Conservation (phyloP, 352 stramenopile species). For the Globisporangium acanthophoron region DNA sequence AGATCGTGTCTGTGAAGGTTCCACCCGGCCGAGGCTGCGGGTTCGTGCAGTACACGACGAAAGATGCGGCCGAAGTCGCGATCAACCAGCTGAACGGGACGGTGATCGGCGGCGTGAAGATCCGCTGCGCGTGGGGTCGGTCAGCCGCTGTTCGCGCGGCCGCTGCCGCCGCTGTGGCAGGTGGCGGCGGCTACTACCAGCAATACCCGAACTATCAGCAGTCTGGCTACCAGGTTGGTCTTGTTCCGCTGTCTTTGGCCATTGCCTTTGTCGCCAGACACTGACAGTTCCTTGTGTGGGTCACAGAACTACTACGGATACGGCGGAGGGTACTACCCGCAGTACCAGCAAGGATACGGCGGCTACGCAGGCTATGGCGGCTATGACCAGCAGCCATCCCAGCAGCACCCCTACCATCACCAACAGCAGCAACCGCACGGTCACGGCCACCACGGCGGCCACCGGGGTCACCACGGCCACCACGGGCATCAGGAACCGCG, state of each 20-base stretch:
- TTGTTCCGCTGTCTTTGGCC: background rate
- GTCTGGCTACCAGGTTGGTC: constrained; percentile 26
- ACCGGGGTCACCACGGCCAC: constrained; percentile 33
- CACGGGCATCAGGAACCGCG: constrained; percentile 39
- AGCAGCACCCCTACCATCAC: constrained; percentile 36
- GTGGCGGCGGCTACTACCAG: constrained; percentile 40
- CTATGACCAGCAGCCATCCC: constrained; percentile 37
- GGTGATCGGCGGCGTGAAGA: constrained; percentile 69
- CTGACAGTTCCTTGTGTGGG: background rate
- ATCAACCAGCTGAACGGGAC: constrained; percentile 89
- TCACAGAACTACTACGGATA: constrained; percentile 59
- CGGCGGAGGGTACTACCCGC: constrained; percentile 48
- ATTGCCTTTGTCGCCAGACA: background rate
- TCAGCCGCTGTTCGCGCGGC: constrained; percentile 53
- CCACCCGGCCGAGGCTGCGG: constrained; percentile 86
- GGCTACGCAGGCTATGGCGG: constrained; percentile 44
- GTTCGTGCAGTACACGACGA: constrained; percentile 87
- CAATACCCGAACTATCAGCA: constrained; percentile 37
- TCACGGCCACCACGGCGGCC: constrained; percentile 20
- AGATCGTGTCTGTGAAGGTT: constrained; percentile 81
- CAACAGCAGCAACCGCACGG: constrained; percentile 23
- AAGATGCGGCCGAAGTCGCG: constrained; percentile 76
- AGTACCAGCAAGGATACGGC: constrained; percentile 40
- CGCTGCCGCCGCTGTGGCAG: constrained; percentile 10
- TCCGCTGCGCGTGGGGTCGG: constrained; percentile 87